phyloP scores from a whole-genome alignment of 345 rosid genomes.

The Eucalyptus erythrocorys region DNA sequence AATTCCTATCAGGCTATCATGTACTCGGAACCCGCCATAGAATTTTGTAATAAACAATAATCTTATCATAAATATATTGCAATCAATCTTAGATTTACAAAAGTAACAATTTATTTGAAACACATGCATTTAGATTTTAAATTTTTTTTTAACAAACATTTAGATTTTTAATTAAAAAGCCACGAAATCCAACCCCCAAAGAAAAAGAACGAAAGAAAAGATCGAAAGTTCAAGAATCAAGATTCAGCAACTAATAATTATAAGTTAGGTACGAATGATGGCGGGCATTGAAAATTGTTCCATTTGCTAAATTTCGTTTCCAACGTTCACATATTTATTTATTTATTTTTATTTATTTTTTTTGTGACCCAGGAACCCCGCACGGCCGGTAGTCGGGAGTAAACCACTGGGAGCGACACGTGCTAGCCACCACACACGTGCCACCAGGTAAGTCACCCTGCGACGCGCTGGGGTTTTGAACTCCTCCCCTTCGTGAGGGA shows the following conservation, averaged over 20 bases:
- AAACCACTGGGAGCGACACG: no score
- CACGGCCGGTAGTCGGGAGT: no score
- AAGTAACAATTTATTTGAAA: neutral
- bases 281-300: neutral
- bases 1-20: neutral
- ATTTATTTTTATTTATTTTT: no score
- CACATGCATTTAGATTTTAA: neutral
- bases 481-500: no score
- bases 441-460: no score
- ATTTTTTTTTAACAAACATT: no score
- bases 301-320: neutral
- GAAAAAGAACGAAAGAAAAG: neutral
- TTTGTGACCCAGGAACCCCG: no score
- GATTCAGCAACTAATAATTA: neutral
- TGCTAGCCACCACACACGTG: no score
- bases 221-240: neutral
- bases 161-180: neutral
- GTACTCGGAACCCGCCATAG: neutral
- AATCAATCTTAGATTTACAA: neutral
- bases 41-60: neutral
- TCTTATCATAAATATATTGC: neutral
- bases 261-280: neutral
- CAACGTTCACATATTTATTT: neutral
- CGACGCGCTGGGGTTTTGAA: no score
- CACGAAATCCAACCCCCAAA: neutral